These are phyloP conservation scores for Xylariaceae sp. DNA, from an alignment of 2,329 filamentous ascomycete genomes.

Conservation along the genomic window DNA sequence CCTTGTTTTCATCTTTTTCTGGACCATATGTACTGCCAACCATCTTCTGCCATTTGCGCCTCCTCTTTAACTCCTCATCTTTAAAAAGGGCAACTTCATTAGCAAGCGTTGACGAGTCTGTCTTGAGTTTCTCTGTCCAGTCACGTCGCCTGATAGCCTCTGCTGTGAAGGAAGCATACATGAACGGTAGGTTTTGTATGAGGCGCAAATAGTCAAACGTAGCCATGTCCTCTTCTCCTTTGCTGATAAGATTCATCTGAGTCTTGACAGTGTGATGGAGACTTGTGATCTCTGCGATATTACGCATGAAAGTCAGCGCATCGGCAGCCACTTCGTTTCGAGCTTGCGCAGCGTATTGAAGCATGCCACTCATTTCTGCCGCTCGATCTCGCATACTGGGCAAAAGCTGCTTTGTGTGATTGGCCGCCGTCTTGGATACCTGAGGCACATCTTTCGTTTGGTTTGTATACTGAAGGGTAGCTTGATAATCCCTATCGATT, in stretches of 20 bases:
- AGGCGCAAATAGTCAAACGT: conserved; percentile 77
- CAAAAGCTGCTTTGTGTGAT: conserved; percentile 59
- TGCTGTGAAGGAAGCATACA: conserved; percentile 84
- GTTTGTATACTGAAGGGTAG: conserved; percentile 64
- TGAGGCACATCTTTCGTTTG: conserved; percentile 58
- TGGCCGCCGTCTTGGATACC: conserved; percentile 60
- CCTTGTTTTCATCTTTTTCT: conserved; percentile 63
- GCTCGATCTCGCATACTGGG: conserved; percentile 54
- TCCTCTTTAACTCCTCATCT: conserved; percentile 84
- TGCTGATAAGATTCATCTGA: conserved; percentile 67
- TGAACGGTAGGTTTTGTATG: conserved; percentile 77
- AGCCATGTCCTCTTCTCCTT: conserved; percentile 71
- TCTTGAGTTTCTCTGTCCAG: conserved; percentile 87
- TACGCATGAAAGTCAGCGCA: conserved; percentile 72
- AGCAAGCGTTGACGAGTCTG: conserved; percentile 79
- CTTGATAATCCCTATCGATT: conserved; percentile 80
- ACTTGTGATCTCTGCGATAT: conserved; percentile 75
- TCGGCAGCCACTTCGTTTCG: conserved; percentile 65
- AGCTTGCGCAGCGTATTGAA: conserved; percentile 56
- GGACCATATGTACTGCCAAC: conserved; percentile 70
- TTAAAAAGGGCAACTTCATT: conserved; percentile 92
- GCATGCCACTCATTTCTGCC: conserved; percentile 58
- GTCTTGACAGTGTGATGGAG: conserved; percentile 67
- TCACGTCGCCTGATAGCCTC: conserved; percentile 83
- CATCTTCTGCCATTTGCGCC: conserved; percentile 85